Evolutionary conservation across 2,329 filamentous ascomycete species (phyloP).

Genomic region (Colletotrichum truncatum): DNA sequence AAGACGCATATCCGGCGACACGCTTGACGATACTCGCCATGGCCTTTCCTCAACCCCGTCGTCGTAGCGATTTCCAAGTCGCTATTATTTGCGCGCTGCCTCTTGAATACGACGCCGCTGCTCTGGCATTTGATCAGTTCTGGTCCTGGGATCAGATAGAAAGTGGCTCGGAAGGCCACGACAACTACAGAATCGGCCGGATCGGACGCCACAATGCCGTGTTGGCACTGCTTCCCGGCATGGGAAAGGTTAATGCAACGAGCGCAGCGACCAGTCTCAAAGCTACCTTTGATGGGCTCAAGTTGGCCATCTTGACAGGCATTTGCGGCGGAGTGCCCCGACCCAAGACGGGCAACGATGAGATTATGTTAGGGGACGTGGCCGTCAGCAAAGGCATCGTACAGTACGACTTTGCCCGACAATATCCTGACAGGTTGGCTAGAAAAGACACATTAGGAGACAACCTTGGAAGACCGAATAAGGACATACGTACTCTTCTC

Average conservation of each 20-base stretch:
- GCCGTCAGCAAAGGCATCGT: conserved; percentile 40
- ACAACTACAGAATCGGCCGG: conserved; percentile 39
- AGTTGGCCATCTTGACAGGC: conserved; percentile 46
- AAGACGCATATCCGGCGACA: too few species aligned
- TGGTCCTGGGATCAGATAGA: conserved; percentile 36
- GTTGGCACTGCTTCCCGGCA: conserved; percentile 37
- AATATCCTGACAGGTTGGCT: conserved; percentile 35
- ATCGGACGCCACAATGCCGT: conserved; percentile 38
- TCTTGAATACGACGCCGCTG: conserved; percentile 36
- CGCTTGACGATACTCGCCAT: too few species aligned
- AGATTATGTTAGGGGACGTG: conserved; percentile 43
- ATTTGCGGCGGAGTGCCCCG: conserved; percentile 47
- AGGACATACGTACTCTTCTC: conserved; percentile 40
- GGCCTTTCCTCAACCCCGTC: neutral
- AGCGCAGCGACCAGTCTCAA: conserved; percentile 37
- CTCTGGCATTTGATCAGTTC: conserved; percentile 36
- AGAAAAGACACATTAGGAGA: conserved; percentile 38
- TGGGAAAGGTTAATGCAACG: conserved; percentile 40
- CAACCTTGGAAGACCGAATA: conserved; percentile 36
- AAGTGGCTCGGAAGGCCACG: conserved; percentile 35
- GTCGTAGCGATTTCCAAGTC: conserved; percentile 31
- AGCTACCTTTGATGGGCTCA: conserved; percentile 43
- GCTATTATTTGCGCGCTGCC: conserved; percentile 40
- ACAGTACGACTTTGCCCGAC: conserved; percentile 39
- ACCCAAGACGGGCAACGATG: neutral